A percentile compares a stretch with the other conserved stretches of the same genome.
phyloP scores from a whole-genome alignment of 2,329 filamentous ascomycete genomes.

The Anthostomella pinea region DNA sequence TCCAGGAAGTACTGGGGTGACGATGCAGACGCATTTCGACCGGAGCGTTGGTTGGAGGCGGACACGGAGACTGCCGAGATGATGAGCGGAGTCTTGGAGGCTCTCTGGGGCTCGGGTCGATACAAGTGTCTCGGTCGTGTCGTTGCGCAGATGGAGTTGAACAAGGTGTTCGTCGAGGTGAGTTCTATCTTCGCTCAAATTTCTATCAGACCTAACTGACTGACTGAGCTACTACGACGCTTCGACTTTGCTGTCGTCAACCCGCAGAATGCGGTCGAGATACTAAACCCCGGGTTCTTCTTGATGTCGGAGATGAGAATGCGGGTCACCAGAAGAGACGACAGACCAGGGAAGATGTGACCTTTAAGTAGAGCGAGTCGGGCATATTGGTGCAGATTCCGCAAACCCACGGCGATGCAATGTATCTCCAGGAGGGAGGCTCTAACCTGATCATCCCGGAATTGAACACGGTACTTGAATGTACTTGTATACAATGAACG shows the following conservation, averaged over 20 bases:
- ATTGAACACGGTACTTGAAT: no score
- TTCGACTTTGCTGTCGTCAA: conserved; percentile 20
- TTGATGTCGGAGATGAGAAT: conserved; percentile 20
- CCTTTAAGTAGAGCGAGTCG: no score
- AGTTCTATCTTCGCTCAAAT: conserved; percentile 1
- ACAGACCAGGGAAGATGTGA: no score
- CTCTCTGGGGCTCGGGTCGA: conserved; percentile 10
- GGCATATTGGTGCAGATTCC: no score
- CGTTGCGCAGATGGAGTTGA: conserved; percentile 13
- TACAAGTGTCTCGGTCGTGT: conserved; percentile 13
- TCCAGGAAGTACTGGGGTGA: conserved; percentile 7
- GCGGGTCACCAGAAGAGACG: conserved; percentile 16
- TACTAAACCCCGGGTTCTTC: conserved; percentile 19
- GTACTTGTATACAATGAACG: no score
- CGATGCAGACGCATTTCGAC: conserved; percentile 11
- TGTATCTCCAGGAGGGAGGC: no score
- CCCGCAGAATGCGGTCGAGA: conserved; percentile 15
- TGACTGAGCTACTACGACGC: conserved; percentile 12
- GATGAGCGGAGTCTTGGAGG: conserved; percentile 14
- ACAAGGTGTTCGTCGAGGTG: conserved; percentile 10
- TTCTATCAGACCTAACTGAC: background rate
- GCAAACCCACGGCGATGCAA: no score
- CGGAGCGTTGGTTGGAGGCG: conserved; percentile 11
- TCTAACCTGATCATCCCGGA: no score
- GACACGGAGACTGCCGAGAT: conserved; percentile 3